Evolutionary conservation across 768 basidiomycete species (phyloP).

Genomic region (Tubosaeta sp.): DNA sequence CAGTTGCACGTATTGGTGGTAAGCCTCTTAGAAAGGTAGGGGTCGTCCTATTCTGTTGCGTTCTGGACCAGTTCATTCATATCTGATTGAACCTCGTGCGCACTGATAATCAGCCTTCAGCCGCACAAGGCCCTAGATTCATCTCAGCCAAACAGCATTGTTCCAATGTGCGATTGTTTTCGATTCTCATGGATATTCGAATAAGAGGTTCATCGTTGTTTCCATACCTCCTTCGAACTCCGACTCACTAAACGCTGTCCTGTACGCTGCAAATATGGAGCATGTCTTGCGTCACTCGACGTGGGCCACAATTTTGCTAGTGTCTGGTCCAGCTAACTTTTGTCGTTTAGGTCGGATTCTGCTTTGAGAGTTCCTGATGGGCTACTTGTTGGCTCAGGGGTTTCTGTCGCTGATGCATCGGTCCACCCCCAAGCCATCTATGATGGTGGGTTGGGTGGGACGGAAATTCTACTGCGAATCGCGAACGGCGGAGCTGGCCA

Average conservation of each 20-base stretch:
- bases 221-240: not conserved
- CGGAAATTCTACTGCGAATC: slow-evolving; percentile 39
- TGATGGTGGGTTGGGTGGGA: slow-evolving; percentile 35
- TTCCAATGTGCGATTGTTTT: not conserved
- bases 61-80: slow-evolving; percentile 1
- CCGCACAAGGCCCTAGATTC: slow-evolving; percentile 1
- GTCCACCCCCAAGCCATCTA: slow-evolving; percentile 31
- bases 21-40: not conserved
- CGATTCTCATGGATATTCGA: not conserved
- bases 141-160: not conserved
- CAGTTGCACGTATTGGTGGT: not conserved
- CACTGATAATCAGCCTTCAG: not conserved
- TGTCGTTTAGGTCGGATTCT: not conserved
- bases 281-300: not conserved
- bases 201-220: not conserved
- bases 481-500: slow-evolving; percentile 52
- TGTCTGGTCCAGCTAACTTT: not conserved
- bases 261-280: not conserved
- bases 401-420: slow-evolving; percentile 1
- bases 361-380: slow-evolving; percentile 2
- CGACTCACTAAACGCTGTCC: not conserved
- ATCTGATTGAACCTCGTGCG: slow-evolving; percentile 4
- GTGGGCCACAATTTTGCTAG: not conserved
- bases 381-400: slow-evolving; percentile 2
- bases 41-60: slow-evolving; percentile 4